These are phyloP conservation scores for Apiotrichum akiyoshidainum DNA, from an alignment of 1,284 basidiomycete genomes.

Conservation along the genomic window DNA sequence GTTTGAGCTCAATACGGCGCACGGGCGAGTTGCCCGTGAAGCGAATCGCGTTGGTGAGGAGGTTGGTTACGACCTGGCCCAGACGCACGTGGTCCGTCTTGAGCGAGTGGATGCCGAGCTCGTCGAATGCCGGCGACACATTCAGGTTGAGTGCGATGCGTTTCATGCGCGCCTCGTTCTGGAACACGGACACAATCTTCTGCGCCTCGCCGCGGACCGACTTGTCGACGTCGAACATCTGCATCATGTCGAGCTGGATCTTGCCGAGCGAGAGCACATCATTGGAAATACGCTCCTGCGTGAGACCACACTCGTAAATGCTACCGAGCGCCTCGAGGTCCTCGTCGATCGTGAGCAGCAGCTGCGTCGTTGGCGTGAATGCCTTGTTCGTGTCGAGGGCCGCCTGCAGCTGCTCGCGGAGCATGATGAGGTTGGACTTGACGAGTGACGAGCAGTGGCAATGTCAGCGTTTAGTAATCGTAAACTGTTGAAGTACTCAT, in stretches of 20 bases:
- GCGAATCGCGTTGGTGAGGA: conserved; percentile 32
- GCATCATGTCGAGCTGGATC: conserved; percentile 37
- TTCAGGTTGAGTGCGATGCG: conserved; percentile 27
- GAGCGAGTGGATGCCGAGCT: conserved; percentile 12
- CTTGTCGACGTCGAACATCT: conserved; percentile 30
- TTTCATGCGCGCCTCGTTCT: conserved; percentile 43
- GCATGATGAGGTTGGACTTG: conserved; percentile 40
- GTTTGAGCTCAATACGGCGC: conserved; percentile 8
- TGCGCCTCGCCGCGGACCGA: conserved; percentile 31
- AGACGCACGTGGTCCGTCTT: conserved; percentile 31
- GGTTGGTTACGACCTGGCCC: conserved; percentile 33
- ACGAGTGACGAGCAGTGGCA: conserved; percentile 40
- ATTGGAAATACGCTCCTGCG: conserved; percentile 49
- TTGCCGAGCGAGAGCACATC: conserved; percentile 48
- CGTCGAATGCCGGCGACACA: conserved; percentile 7
- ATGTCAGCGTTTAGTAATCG: background rate
- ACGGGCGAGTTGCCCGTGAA: conserved; percentile 20
- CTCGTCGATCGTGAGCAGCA: conserved; percentile 17
- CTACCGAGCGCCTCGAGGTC: conserved; percentile 23
- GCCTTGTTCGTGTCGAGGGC: background rate
- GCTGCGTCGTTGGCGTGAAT: conserved; percentile 16
- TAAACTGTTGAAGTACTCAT: background rate
- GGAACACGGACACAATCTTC: conserved; percentile 36
- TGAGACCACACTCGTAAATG: conserved; percentile 35
- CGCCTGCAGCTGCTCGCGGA: conserved; percentile 36